Evolutionary conservation across 768 basidiomycete species (phyloP).

Genomic region (Xerocomellus chrysenteron): DNA sequence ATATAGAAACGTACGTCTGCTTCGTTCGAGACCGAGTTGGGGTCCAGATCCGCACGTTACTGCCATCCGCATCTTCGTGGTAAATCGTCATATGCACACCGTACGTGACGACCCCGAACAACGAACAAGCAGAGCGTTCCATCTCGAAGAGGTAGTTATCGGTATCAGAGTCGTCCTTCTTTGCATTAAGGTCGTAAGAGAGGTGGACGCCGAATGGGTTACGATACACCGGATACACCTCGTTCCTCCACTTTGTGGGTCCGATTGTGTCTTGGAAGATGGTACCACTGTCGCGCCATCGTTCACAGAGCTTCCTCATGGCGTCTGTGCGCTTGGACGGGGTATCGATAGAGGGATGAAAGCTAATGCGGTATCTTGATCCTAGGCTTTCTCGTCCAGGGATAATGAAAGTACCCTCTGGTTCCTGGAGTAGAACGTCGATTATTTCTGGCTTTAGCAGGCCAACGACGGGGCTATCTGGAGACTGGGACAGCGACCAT

Average conservation of each 20-base stretch:
- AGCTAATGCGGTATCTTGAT: constrained; percentile 40
- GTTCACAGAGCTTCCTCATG: constrained; percentile 66
- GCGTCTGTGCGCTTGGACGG: constrained; percentile 57
- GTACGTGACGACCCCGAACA: constrained; percentile 90
- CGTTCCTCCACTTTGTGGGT: constrained; percentile 79
- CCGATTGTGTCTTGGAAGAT: constrained; percentile 66
- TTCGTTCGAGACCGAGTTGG: constrained; percentile 85
- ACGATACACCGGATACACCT: constrained; percentile 76
- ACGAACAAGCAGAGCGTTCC: constrained; percentile 84
- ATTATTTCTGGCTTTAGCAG: constrained; percentile 59
- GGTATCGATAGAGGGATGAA: constrained; percentile 51
- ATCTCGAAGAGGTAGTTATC: constrained; percentile 80
- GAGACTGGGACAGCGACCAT: constrained; percentile 51
- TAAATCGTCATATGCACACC: constrained; percentile 90
- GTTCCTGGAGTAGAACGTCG: constrained; percentile 50
- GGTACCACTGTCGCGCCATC: constrained; percentile 65
- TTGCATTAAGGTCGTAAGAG: constrained; percentile 33
- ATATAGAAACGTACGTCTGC: constrained; percentile 63
- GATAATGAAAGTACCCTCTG: constrained; percentile 44
- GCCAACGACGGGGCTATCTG: constrained; percentile 56
- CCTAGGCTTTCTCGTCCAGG: constrained; percentile 27
- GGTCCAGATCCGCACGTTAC: constrained; percentile 70
- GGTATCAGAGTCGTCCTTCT: constrained; percentile 27
- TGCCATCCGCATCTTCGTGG: constrained; percentile 36
- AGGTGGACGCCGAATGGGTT: constrained; percentile 59